These are phyloP conservation scores for Claviceps paspali DNA, from an alignment of 2,329 filamentous ascomycete species.

Conservation along the genomic window DNA sequence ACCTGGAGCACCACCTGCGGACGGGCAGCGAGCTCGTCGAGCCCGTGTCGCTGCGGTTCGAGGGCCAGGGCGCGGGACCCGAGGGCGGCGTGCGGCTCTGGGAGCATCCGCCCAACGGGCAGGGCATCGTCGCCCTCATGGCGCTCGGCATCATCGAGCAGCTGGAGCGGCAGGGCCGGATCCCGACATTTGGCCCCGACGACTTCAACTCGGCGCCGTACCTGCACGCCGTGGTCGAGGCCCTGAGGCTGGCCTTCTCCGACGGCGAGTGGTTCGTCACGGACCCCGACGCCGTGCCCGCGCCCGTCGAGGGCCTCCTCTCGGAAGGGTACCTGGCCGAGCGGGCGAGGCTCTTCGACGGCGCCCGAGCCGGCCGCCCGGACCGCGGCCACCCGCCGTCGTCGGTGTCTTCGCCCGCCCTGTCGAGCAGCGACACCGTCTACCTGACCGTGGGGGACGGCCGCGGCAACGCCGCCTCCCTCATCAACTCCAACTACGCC, in stretches of 20 bases:
- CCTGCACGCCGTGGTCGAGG: conserved; percentile 77
- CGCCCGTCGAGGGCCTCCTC: conserved; percentile 57
- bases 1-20: conserved; percentile 60
- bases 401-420: conserved; percentile 53
- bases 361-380: conserved; percentile 41
- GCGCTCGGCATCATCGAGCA: conserved; percentile 82
- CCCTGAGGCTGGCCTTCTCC: conserved; percentile 76
- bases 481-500: conserved; percentile 91
- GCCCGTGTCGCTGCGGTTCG: conserved; percentile 69
- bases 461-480: conserved; percentile 78
- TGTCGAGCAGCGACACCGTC: conserved; percentile 80
- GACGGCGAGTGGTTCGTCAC: conserved; percentile 85
- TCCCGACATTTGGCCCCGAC: conserved; percentile 50
- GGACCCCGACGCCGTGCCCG: conserved; percentile 56
- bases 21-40: conserved; percentile 62
- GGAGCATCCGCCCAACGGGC: conserved; percentile 95
- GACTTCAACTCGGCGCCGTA: conserved; percentile 75
- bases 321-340: conserved; percentile 59
- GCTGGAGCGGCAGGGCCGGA: conserved; percentile 59
- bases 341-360: conserved; percentile 44
- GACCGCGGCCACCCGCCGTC: conserved; percentile 46
- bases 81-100: conserved; percentile 60
- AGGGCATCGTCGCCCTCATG: conserved; percentile 91
- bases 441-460: conserved; percentile 79
- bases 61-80: conserved; percentile 37